phyloP scores from a whole-genome alignment of 202 grass and related monocot genomes.

The Setaria viridis region DNA sequence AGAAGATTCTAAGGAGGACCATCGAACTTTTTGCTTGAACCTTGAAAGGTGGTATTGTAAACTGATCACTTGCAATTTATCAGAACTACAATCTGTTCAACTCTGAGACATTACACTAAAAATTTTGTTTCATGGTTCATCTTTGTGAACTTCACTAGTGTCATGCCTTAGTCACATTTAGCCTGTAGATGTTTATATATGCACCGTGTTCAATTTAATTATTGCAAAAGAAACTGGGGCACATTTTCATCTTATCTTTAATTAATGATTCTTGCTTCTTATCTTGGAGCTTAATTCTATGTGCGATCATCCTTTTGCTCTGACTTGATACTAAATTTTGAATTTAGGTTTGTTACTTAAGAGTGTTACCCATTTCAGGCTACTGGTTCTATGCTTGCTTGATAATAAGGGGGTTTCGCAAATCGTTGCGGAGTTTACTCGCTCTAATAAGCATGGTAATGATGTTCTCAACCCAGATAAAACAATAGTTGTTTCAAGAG shows the following conservation, averaged over 20 bases:
- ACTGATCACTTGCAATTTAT: slow-evolving; percentile 13
- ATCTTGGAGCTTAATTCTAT: background rate
- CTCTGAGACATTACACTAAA: background rate
- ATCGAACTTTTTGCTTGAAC: slow-evolving; percentile 63
- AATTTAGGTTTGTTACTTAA: slow-evolving; percentile 40
- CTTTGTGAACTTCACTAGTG: background rate
- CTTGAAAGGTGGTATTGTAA: slow-evolving; percentile 74
- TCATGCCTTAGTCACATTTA: slow-evolving; percentile 16
- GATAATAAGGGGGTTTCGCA: slow-evolving; percentile 74
- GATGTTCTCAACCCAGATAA: slow-evolving; percentile 50
- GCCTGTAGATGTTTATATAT: background rate
- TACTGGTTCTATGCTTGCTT: slow-evolving; percentile 77
- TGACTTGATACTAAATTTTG: slow-evolving; percentile 9
- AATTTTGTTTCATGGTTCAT: slow-evolving; percentile 18
- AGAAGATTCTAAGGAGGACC: slow-evolving; percentile 67
- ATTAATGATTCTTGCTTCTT: slow-evolving; percentile 8
- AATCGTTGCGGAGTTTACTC: slow-evolving; percentile 66
- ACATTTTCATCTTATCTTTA: slow-evolving; percentile 36
- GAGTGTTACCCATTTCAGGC: slow-evolving; percentile 56
- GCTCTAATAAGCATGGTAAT: slow-evolving; percentile 45
- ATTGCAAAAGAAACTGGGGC: slow-evolving; percentile 10
- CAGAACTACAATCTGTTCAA: background rate
- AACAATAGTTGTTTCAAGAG: slow-evolving; percentile 56
- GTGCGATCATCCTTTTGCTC: background rate
- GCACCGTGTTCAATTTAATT: background rate